Conservation (phyloP, 2,329 filamentous ascomycete species). For the Penicillium corylophilum region DNA sequence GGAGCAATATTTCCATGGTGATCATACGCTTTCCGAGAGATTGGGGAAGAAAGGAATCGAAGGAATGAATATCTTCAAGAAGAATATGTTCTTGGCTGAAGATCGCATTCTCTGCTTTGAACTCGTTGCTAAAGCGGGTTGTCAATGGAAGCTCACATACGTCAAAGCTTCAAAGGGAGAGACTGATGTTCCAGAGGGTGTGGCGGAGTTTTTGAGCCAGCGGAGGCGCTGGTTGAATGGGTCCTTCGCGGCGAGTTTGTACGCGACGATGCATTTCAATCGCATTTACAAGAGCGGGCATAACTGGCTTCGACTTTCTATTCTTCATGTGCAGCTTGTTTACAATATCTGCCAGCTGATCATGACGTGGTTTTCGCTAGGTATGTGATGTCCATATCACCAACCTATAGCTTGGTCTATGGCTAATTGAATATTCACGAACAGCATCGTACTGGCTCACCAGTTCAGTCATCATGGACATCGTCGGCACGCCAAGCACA, state of each 20-base stretch:
- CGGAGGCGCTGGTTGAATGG: constrained; percentile 97
- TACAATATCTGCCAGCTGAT: constrained; percentile 86
- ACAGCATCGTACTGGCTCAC: constrained; percentile 90
- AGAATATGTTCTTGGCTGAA: constrained; percentile 99
- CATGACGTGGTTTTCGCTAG: constrained; percentile 78
- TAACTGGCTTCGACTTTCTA: constrained; percentile 94
- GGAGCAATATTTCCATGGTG: constrained; percentile 97
- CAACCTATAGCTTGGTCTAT: background rate
- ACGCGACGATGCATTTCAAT: constrained; percentile 93
- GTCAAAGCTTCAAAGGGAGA: constrained; percentile 98
- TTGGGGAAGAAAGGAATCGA: constrained; percentile 97
- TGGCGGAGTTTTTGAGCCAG: constrained; percentile 91
- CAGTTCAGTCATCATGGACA: constrained; percentile 93
- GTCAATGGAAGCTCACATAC: constrained; percentile 96
- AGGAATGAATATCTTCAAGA: constrained; percentile 99
- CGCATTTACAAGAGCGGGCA: constrained; percentile 96
- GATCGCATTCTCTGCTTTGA: constrained; percentile 99
- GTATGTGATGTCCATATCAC: constrained; percentile 32
- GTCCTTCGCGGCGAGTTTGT: constrained; percentile 92
- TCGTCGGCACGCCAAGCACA: constrained; percentile 71
- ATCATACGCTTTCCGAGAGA: constrained; percentile 88
- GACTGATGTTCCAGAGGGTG: constrained; percentile 93
- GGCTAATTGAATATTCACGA: constrained; percentile 38
- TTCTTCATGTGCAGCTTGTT: constrained; percentile 88
- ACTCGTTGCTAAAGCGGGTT: constrained; percentile 91